Conservation (phyloP, 2,329 filamentous ascomycete species). For the Claviceps sp. region DNA sequence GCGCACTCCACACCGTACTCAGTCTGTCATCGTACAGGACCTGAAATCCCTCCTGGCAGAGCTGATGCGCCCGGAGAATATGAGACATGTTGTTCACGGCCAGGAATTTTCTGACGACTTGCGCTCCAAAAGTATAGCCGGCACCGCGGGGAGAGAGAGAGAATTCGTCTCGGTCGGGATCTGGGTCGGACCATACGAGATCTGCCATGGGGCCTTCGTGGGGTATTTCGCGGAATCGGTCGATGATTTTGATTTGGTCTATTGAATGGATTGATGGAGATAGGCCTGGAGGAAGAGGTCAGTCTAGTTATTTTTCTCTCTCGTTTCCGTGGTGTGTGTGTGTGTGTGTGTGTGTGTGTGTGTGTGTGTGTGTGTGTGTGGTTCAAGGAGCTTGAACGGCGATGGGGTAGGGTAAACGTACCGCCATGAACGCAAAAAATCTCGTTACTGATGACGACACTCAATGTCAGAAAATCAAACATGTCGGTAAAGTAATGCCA, state of each 20-base stretch:
- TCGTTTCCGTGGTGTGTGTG: neutral
- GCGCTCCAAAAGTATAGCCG: constrained; percentile 93
- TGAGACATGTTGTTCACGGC: constrained; percentile 97
- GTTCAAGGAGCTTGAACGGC: too few relatives aligned
- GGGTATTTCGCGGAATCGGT: constrained; percentile 94
- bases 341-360: too few relatives aligned
- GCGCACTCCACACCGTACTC: constrained; percentile 96
- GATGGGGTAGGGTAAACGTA: constrained; percentile 16
- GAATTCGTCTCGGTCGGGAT: constrained; percentile 95
- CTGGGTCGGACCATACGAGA: constrained; percentile 94
- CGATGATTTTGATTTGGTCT: constrained; percentile 99
- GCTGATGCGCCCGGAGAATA: constrained; percentile 92
- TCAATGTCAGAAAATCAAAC: constrained; percentile 96
- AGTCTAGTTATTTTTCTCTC: neutral
- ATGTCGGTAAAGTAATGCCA: constrained; percentile 99
- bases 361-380: neutral
- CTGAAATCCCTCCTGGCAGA: constrained; percentile 96
- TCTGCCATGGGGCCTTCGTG: constrained; percentile 99
- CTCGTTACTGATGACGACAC: constrained; percentile 95
- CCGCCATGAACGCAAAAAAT: constrained; percentile 98
- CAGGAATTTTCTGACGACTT: constrained; percentile 96
- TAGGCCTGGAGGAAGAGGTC: constrained; percentile 37
- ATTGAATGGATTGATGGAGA: constrained; percentile 92
- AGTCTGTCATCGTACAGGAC: constrained; percentile 89
- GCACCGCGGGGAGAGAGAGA: constrained; percentile 85